Base-by-base conservation (phyloP, 805 yeast genomes). In the Kazachstania viticola region DNA sequence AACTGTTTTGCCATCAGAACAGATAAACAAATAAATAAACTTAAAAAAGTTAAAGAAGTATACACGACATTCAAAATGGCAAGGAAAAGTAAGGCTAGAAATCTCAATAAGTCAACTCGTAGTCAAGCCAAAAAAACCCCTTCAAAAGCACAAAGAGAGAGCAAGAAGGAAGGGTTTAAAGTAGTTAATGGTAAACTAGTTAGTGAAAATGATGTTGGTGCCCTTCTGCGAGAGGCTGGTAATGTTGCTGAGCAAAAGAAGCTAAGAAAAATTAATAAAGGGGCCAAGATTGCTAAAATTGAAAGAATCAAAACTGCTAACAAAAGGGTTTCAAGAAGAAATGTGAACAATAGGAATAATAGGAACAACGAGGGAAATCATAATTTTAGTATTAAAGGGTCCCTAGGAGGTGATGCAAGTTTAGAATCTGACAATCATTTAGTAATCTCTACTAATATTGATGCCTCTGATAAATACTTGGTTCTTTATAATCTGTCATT, bases 131-230 rank as follows among this genome's bases (percentile, higher is more conserved):
- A 9, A 23, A 23, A 23, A 21, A 21, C 22, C 22, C 8, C 8
- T 11, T 21, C 22, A 21, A 21, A 21, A 21, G 9, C 8, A 21
- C 8, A 21, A 21, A 21, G n/a, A n/a, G n/a, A n/a, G n/a, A n/a
- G n/a, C n/a, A n/a, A n/a, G n/a, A 19, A 19, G 11, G 21, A 21
- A 6, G 53, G 53, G 2, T 39, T 35, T 25, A 44, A 38, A 18
- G 51, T 48, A n/a, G 48, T 48, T 2, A 38, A 44, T 22, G 58
- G 57, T 16, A 45, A 39, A 32, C 32, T 53, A 13, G 41, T 51
- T 31, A 31, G 49, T 44, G 35, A 37, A 30, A 29, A 40, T 36
- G 51, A 57, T 40, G 44, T 49, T 21, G 17, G 38, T 19, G 42
- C 41, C 12, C 36, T 43, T 11, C 21, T 44, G 34, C 33, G 49